phyloP scores from a whole-genome alignment of 2,329 filamentous ascomycete genomes.

The Arachnomyces sp. region DNA sequence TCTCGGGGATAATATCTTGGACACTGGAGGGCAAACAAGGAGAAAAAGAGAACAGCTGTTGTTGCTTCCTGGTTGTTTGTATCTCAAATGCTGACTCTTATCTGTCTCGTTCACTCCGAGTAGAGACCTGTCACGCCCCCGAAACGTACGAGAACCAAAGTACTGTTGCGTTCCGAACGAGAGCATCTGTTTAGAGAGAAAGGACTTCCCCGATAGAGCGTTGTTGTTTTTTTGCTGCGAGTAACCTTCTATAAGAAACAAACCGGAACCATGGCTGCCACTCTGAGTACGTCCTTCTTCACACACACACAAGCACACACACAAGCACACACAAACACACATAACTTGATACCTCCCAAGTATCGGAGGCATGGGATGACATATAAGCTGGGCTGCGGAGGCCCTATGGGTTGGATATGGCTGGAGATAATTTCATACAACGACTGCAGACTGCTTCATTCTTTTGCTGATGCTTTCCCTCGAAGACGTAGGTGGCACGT shows the following conservation, averaged over 20 bases:
- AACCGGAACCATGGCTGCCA: conserved; percentile 34
- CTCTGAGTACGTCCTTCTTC: conserved; percentile 33
- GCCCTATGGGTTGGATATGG: too few species aligned
- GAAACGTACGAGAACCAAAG: too few species aligned
- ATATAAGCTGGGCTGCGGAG: too few species aligned
- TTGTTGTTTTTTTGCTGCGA: conserved; percentile 23
- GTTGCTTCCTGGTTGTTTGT: too few species aligned
- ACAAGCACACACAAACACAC: background rate
- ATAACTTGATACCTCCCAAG: background rate
- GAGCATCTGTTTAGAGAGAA: background rate
- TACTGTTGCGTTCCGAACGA: too few species aligned
- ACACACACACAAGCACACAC: conserved; percentile 2
- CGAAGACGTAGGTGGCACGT: conserved; percentile 37
- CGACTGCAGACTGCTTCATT: conserved; percentile 2
- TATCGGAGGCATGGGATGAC: too few species aligned
- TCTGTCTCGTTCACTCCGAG: too few species aligned
- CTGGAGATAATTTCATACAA: background rate
- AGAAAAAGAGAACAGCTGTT: too few species aligned
- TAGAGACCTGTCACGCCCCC: too few species aligned
- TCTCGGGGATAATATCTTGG: too few species aligned
- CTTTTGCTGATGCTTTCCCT: conserved; percentile 28
- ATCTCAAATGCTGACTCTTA: too few species aligned
- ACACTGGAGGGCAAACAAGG: too few species aligned
- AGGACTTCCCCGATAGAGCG: conserved; percentile 4
- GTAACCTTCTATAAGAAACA: conserved; percentile 16